phyloP scores from a whole-genome alignment of 2,329 filamentous ascomycete genomes.

The Fusarium kyushuense region DNA sequence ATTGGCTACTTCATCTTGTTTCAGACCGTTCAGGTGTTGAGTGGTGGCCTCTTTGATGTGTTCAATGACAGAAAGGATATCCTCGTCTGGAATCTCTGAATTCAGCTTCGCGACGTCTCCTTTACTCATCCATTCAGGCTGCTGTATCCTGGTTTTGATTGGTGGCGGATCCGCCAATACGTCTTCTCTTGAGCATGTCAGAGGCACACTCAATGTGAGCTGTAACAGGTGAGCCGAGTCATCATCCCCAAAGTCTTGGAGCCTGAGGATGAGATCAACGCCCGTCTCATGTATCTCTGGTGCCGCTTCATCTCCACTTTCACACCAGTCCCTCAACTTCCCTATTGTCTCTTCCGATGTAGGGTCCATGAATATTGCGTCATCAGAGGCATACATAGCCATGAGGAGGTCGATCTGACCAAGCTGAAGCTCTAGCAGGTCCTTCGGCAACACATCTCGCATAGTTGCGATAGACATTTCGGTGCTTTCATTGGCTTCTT shows the following conservation, averaged over 20 bases:
- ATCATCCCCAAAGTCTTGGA: conserved; percentile 40
- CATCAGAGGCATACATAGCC: conserved; percentile 63
- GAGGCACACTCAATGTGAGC: conserved; percentile 54
- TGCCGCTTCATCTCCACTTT: conserved; percentile 7
- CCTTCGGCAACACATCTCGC: conserved; percentile 51
- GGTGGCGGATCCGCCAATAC: conserved; percentile 54
- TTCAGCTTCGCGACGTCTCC: conserved; percentile 57
- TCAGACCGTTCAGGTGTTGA: conserved; percentile 47
- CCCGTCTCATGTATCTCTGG: conserved; percentile 18
- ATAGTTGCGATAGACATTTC: not conserved
- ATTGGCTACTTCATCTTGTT: conserved; percentile 3
- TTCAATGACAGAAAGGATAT: conserved; percentile 61
- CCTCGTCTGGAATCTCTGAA: conserved; percentile 56
- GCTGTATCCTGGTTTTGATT: conserved; percentile 58
- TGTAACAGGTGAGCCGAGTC: conserved; percentile 41
- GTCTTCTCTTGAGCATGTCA: conserved; percentile 34
- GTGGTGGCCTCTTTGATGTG: conserved; percentile 55
- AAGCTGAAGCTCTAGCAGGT: conserved; percentile 61
- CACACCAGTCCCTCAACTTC: conserved; percentile 42
- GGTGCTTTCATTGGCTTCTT: rapidly evolving
- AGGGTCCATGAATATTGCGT: conserved; percentile 50
- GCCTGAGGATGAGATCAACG: conserved; percentile 46
- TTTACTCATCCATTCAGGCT: conserved; percentile 65
- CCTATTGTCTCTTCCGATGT: conserved; percentile 34
- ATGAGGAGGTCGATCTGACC: conserved; percentile 63